Evolutionary conservation across 2,329 filamentous ascomycete genomes (phyloP).

Genomic region (Paraconiothyrium brasiliense): DNA sequence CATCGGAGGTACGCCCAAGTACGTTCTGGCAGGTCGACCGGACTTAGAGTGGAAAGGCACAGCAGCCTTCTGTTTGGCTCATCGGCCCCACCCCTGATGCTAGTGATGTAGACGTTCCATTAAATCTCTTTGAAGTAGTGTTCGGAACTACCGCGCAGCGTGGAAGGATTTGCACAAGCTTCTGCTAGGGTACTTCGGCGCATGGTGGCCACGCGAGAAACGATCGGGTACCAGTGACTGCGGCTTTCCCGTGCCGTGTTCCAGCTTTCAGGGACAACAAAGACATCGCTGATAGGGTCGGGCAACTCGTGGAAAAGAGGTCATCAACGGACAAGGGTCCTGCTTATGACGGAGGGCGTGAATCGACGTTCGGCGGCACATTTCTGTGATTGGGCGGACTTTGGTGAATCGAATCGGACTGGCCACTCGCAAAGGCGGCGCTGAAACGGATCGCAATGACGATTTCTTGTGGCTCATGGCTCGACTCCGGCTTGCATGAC

Average conservation of each 20-base stretch:
- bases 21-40: constrained; percentile 5
- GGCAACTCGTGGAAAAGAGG: not conserved
- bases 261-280: constrained; percentile 1
- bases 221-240: constrained; percentile 1
- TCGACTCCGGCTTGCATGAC: not conserved
- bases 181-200: not conserved
- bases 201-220: constrained; percentile 6
- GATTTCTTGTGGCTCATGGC: not conserved
- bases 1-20: constrained; percentile 2
- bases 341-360: not conserved
- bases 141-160: not conserved
- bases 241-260: constrained; percentile 10
- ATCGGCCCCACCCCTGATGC: not conserved
- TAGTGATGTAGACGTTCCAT: not conserved
- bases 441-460: constrained; percentile 3
- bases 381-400: constrained; percentile 8
- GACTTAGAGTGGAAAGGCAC: not conserved
- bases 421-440: not conserved
- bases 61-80: not conserved
- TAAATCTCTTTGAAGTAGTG: constrained; percentile 9
- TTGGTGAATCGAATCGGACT: constrained; percentile 7
- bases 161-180: constrained; percentile 7
- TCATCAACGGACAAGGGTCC: not conserved
- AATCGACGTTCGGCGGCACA: not conserved
- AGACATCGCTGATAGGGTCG: not conserved